phyloP scores from a whole-genome alignment of 192 early-diverging fungal species.

The Backusella mclennaniae region DNA sequence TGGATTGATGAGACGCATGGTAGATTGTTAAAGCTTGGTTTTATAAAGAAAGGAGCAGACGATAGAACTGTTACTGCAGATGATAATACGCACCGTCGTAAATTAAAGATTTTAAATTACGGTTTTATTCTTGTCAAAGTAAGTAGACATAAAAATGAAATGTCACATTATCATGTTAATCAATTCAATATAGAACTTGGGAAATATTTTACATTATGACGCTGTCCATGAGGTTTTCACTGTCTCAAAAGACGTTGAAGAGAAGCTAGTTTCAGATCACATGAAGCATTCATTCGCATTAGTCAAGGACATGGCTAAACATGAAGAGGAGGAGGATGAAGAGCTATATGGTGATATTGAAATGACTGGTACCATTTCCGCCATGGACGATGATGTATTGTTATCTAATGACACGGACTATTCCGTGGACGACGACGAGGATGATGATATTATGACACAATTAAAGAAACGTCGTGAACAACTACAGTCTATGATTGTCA shows the following conservation, averaged over 20 bases:
- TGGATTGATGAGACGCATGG: conserved; percentile 40
- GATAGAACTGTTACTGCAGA: not conserved
- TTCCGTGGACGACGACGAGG: conserved; percentile 17
- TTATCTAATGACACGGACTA: conserved; percentile 20
- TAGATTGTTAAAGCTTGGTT: conserved; percentile 3
- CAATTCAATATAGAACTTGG: conserved; percentile 20
- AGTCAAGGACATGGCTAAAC: too few species aligned
- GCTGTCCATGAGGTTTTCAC: conserved; percentile 8
- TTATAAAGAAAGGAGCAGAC: not conserved
- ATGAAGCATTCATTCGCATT: not conserved
- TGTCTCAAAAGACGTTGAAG: not conserved
- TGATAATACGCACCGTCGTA: not conserved
- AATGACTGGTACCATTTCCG: not conserved
- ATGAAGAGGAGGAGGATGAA: not conserved
- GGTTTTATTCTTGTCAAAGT: conserved; percentile 37
- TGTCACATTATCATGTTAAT: not conserved
- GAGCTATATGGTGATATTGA: not conserved
- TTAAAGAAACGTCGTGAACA: conserved; percentile 35
- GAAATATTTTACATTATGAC: conserved; percentile 22
- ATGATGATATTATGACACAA: conserved; percentile 20
- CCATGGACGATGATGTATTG: conserved; percentile 21
- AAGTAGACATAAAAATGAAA: not conserved
- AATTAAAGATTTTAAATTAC: conserved; percentile 29
- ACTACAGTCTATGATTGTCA: conserved; percentile 20
- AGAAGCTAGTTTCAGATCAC: not conserved